Base-by-base conservation (phyloP, 805 yeast species). In the Pichia thaimueangensis region DNA sequence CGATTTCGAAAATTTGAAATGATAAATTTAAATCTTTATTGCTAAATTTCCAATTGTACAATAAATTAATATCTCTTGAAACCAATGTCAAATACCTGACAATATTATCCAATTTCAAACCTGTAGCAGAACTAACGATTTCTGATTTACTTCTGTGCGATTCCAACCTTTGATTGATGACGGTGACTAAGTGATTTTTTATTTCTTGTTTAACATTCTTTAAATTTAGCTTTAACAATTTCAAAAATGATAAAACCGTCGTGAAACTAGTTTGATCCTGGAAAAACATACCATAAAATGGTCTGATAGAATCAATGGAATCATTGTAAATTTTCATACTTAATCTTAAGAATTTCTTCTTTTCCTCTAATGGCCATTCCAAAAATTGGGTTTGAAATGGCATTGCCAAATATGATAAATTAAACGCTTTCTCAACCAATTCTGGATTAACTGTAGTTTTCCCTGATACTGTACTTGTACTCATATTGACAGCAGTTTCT, bases 311-410 rank as follows among this genome's bases (percentile, higher is more conserved):
- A 11, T 33, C 38, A 21, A 45, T 37, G 35, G 51, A 51, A 13
- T 38, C 37, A 3, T 38, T 24, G 29, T 49, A 51, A 4, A 59
- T 48, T 19, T 45, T 35, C 35, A 45, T 33, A 35, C 52, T 47
- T 31, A 48, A 25, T 3, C 30, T 33, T 20, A 29, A 20, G 30
- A 57, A 46, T 6, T 45, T 41, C 19, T 43, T 47, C 20, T 45
- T 46, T 25, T 49, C 49, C 10, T 19, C 7, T 3, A 37, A 16
- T 4, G 65, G 65, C 64, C 64, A 60, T 22, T 52, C 47, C n/a
- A 47, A 25, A 20, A 46, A 37, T 5, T 47, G 52, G n/a, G 56
- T 20, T 33, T 48, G 52, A 28, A 56, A 43, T 9, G 56, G 49
- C 55, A 56, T 56, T 19, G 56, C 41, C 12, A 53, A 37, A 23